Base-by-base conservation (phyloP, 164 flowering plant species). In the Magnolia officinalis region DNA sequence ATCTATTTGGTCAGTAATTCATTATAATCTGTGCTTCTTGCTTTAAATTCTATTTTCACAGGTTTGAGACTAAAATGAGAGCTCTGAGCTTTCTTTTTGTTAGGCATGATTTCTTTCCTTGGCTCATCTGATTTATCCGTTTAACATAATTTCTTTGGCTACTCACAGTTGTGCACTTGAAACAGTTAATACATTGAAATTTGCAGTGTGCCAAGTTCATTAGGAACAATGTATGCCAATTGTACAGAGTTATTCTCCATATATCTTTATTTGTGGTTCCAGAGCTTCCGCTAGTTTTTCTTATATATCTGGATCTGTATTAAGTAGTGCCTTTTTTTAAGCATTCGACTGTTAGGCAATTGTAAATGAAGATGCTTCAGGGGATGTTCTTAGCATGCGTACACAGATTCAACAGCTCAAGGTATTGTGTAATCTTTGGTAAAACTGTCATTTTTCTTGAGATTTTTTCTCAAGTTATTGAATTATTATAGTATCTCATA, bases 161-260 rank as follows among this genome's bases (percentile, higher is more conserved):
- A 14, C 63, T 80, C 85, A 84, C 95, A 96, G 99, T 79, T 91
- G 93, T 84, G 90, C 99, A 19, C 72, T 90, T 84, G 99, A 96
- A 88, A 96, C 99, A 9, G 74, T 94, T 72, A 92, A 98, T 90
- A 96, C 99, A 11, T 79, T 96, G 81, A 96, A 96, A 85, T 96
- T 96, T 88, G 99, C 99, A n/a, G 72, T 96, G 99, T 67, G 99
- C 99, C 59, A 96, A 96, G 79, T 92, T 90, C 63, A 91, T 96
- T 21, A 93, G 90, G 80, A 96, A 96, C 83, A 93, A 96, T 89
- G 99, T 96, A 89, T 65, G 94, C 76, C 8, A 52, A 66, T 68
- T 75, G 49, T 24, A 3, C 8, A 0, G 13, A 24, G 72, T 55
- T 37, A 24, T 67, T 67, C 29, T 65, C 29, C 10, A 16, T 50